These are phyloP conservation scores for Verticillium tricorpus DNA, from an alignment of 2,329 filamentous ascomycete species.

Conservation along the genomic window DNA sequence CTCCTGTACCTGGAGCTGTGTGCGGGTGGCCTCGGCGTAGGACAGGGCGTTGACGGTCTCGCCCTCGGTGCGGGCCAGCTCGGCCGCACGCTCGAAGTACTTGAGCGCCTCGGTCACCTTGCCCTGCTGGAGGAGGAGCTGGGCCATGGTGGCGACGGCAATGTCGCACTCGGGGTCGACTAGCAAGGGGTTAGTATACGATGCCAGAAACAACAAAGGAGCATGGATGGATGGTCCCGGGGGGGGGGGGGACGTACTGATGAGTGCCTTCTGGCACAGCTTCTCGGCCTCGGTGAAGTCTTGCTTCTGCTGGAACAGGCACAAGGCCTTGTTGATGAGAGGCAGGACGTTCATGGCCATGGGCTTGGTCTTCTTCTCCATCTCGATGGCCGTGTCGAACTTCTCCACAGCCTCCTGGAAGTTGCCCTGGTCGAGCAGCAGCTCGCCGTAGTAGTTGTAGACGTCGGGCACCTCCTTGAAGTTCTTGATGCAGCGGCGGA, in stretches of 20 bases:
- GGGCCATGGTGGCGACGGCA: conserved; percentile 96
- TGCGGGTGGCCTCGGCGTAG: conserved; percentile 94
- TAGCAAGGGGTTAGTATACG: conserved; percentile 37
- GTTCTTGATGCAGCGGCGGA: conserved; percentile 96
- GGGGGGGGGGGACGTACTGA: conserved; percentile 62
- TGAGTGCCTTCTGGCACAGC: conserved; percentile 93
- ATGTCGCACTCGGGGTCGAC: conserved; percentile 99
- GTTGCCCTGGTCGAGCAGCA: conserved; percentile 94
- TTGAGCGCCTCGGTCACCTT: conserved; percentile 92
- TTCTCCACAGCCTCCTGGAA: conserved; percentile 94
- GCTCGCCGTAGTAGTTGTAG: conserved; percentile 99
- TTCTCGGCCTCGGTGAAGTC: conserved; percentile 94
- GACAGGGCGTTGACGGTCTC: conserved; percentile 96
- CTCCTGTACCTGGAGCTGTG: conserved; percentile 87
- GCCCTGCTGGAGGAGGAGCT: conserved; percentile 93
- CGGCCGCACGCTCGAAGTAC: conserved; percentile 95
- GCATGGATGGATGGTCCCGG: conserved; percentile 6
- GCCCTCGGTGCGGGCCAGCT: conserved; percentile 88
- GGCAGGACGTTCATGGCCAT: conserved; percentile 97
- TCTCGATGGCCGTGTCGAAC: conserved; percentile 97
- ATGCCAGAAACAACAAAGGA: neutral
- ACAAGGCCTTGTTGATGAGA: conserved; percentile 96
- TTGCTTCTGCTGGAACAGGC: conserved; percentile 97
- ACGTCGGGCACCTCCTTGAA: conserved; percentile 95
- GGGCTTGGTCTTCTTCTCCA: conserved; percentile 93